Base-by-base conservation (phyloP, 73 alveolate species). In the Blepharisma japonicum region DNA sequence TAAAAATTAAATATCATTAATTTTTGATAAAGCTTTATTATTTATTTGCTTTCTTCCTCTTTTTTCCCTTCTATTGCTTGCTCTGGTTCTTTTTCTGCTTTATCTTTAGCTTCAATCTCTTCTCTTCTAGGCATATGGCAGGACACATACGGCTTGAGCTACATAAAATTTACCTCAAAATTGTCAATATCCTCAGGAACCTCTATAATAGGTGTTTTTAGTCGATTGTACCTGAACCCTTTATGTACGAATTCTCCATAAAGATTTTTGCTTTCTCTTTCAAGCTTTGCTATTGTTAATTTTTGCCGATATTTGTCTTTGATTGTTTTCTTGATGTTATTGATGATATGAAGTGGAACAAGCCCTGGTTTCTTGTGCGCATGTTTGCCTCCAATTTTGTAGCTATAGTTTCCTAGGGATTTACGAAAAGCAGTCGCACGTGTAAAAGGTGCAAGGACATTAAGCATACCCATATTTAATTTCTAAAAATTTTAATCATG, bases 61-160 rank as follows among this genome's bases (percentile, higher is more conserved):
- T 32, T 32, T 32, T 32, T 32, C 42, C 3, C 42, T 32, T 32
- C 42, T 32, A 32, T 32, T 32, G 0, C 42, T 32, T 32, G 0
- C 42, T 32, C 5, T 32, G 42, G 5, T 32, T 32, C 42, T 32
- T 32, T 32, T 32, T 32, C 42, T 32, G 42, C 42, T 32, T 32
- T 32, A 32, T 32, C 42, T 32, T 32, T 32, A 32, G 42, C 42
- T 32, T 32, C 42, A 32, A 32, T 32, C 42, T 32, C 42, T 32
- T 32, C 42, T 32, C 42, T 32, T 32, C 42, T 32, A 32, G 42
- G 42, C 50, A 61, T 18, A 25, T 61, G 74, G 18, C 18, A n/a
- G 18, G 74, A 61, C 2, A 61, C 74, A 61, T 61, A 61, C 14
- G 74, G 74, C 23, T 61, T 61, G 49, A 61, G 46, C 74, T 53